A percentile compares a stretch with the other conserved stretches of the same genome.
Conservation (phyloP, 129 eudicot species). For the Scalesia atractyloides region DNA sequence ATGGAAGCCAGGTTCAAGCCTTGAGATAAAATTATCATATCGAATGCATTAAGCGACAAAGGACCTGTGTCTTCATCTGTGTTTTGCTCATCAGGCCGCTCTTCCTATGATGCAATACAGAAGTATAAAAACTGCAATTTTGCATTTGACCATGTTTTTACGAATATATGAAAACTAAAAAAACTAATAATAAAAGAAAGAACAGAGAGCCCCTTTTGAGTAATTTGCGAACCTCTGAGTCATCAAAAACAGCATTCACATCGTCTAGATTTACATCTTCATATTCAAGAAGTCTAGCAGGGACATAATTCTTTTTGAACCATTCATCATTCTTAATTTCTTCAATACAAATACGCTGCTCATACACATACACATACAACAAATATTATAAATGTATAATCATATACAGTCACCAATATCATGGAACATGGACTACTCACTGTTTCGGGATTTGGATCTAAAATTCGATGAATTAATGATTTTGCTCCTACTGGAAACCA, state of each 20-base stretch:
- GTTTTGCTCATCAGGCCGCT: conserved; percentile 45
- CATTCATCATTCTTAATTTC: conserved; percentile 92
- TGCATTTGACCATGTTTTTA: background rate
- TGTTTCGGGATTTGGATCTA: conserved; percentile 91
- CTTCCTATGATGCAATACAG: conserved; percentile 52
- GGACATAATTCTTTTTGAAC: conserved; percentile 80
- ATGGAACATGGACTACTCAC: conserved; percentile 46
- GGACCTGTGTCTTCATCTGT: conserved; percentile 75
- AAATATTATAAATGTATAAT: conserved; percentile 11
- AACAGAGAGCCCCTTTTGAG: conserved; percentile 7
- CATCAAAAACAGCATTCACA: conserved; percentile 94
- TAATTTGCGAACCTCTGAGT: conserved; percentile 68
- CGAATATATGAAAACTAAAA: background rate
- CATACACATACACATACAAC: conserved; percentile 20
- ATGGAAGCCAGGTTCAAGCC: conserved; percentile 82
- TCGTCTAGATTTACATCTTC: conserved; percentile 98
- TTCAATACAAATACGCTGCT: conserved; percentile 84
- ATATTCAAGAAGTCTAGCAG: conserved; percentile 71
- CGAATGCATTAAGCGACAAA: conserved; percentile 86
- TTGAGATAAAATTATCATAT: conserved; percentile 89
- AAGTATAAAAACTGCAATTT: background rate
- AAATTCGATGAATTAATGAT: conserved; percentile 79
- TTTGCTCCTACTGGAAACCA: conserved; percentile 97
- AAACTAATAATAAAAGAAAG: background rate
- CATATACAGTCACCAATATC: background rate